Evolutionary conservation across 208 protist species (phyloP).

Genomic region (Angomonas deanei): DNA sequence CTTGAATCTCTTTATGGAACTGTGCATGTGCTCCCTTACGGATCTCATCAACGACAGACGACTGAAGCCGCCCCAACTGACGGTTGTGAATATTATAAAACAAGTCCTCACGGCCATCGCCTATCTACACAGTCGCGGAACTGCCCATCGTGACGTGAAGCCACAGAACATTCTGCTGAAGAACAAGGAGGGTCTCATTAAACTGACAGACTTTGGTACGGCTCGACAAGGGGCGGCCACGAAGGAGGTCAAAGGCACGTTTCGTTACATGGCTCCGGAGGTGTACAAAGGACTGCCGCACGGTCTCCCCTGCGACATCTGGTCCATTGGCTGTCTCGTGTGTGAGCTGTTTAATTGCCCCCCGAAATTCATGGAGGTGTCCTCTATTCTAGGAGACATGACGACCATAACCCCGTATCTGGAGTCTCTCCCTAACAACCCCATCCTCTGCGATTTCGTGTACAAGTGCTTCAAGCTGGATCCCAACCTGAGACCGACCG

Average conservation of each 20-base stretch:
- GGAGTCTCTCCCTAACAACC: constrained; percentile 44
- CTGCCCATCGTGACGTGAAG: constrained; percentile 98
- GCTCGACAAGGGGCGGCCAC: constrained; percentile 58
- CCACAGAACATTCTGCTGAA: constrained; percentile 95
- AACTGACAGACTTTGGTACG: constrained; percentile 98
- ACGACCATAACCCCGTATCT: constrained; percentile 39
- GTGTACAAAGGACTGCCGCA: constrained; percentile 80
- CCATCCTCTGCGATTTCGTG: constrained; percentile 65
- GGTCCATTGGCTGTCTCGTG: constrained; percentile 88
- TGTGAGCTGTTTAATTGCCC: constrained; percentile 84
- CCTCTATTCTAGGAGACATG: constrained; percentile 57
- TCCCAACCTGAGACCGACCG: constrained; percentile 50
- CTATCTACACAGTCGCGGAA: constrained; percentile 96
- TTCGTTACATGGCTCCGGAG: constrained; percentile 92
- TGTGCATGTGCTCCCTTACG: constrained; percentile 80
- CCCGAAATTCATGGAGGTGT: constrained; percentile 73
- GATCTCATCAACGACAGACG: constrained; percentile 64
- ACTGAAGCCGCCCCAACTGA: constrained; percentile 49
- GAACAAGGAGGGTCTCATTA: constrained; percentile 68
- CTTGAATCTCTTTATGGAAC: constrained; percentile 90
- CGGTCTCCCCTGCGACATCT: constrained; percentile 87
- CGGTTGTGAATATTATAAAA: constrained; percentile 80
- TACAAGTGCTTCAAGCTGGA: constrained; percentile 72
- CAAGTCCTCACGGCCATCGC: constrained; percentile 94
- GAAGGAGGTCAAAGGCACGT: constrained; percentile 85